Evolutionary conservation across 257 asterid genomes (phyloP).

Genomic region (Nicotiana noctiflora): DNA sequence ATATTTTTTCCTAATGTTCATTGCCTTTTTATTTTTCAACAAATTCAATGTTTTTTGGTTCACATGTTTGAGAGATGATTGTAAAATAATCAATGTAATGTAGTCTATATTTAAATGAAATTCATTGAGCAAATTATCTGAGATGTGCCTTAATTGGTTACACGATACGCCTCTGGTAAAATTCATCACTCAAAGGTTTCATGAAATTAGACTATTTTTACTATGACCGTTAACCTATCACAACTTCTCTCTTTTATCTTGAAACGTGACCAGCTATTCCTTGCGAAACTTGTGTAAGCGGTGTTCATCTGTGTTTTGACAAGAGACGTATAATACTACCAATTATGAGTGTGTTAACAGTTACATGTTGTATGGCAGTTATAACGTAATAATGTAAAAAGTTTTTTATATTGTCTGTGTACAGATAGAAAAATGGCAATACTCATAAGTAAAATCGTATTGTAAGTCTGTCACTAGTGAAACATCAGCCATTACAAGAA

Average conservation of each 20-base stretch:
- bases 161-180: neutral
- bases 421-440: neutral
- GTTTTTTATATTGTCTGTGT: neutral
- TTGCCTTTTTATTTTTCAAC: neutral
- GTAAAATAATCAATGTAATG: neutral
- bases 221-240: neutral
- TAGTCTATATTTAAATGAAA: neutral
- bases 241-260: too few relatives aligned
- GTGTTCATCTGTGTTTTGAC: neutral
- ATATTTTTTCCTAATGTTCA: neutral
- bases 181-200: neutral
- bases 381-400: neutral
- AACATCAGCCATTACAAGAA: neutral
- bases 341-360: too few relatives aligned
- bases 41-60: neutral
- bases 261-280: neutral
- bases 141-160: neutral
- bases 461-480: neutral
- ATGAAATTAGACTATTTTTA: neutral
- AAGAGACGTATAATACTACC: too few relatives aligned
- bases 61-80: neutral
- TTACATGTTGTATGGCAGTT: neutral
- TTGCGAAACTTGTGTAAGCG: neutral
- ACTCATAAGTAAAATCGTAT: neutral
- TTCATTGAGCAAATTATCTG: neutral